A percentile compares a stretch with the other conserved stretches of the same genome.
Conservation (phyloP, 352 stramenopile genomes). For the Pythium utonaiense region DNA sequence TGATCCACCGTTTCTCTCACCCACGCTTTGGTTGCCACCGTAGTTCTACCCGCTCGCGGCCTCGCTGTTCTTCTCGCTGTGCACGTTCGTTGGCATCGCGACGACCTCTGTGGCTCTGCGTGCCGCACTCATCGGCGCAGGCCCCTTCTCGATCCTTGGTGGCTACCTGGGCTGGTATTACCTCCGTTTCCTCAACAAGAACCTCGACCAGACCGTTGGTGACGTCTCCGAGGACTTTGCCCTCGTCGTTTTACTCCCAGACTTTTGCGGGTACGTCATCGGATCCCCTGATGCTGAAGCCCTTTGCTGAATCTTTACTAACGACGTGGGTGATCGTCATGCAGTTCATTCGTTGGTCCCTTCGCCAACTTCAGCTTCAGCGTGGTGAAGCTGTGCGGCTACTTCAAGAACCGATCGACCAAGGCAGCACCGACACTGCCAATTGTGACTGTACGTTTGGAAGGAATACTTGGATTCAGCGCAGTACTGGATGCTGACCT, state of each 20-base stretch:
- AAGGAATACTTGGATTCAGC: background rate
- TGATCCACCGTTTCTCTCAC: background rate
- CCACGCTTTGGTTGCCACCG: background rate
- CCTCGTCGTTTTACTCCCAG: conserved; percentile 63
- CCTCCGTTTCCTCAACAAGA: conserved; percentile 81
- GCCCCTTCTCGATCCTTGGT: conserved; percentile 68
- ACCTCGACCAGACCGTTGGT: conserved; percentile 61
- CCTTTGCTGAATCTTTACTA: background rate
- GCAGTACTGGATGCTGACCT: background rate
- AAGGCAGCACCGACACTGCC: conserved; percentile 61
- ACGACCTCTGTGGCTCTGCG: conserved; percentile 36
- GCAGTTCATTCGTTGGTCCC: conserved; percentile 54
- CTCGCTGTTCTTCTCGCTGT: conserved; percentile 43
- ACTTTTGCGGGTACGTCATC: conserved; percentile 53
- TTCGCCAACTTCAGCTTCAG: conserved; percentile 80
- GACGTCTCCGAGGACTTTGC: conserved; percentile 79
- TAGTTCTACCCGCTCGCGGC: conserved; percentile 73
- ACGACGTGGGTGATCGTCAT: background rate
- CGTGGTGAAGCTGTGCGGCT: conserved; percentile 80
- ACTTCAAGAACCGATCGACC: conserved; percentile 73
- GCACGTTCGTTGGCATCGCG: conserved; percentile 40
- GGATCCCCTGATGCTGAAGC: background rate
- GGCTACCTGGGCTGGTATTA: conserved; percentile 86
- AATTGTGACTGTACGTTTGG: conserved; percentile 44
- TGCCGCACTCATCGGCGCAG: conserved; percentile 57